A percentile compares a stretch with the other conserved stretches of the same genome.
Evolutionary conservation across 371 early-diverging fungal species (phyloP).

Genomic region (Rhizopus stolonifer): DNA sequence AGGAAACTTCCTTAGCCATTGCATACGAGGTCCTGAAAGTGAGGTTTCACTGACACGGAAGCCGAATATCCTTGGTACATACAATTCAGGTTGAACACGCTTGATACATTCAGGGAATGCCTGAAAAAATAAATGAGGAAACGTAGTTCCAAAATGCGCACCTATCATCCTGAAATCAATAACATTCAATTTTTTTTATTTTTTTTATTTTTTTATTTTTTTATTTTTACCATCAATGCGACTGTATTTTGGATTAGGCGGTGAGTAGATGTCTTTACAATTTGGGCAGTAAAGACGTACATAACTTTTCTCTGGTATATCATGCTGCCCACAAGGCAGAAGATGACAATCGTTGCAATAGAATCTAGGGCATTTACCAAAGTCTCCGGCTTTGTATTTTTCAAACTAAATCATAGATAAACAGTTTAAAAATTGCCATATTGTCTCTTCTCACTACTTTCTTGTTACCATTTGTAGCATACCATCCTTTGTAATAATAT

Average conservation of each 20-base stretch:
- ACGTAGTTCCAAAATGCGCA: slow-evolving; percentile 94
- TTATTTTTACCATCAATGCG: slow-evolving; percentile 71
- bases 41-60: slow-evolving; percentile 68
- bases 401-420: slow-evolving; percentile 58
- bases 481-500: slow-evolving; percentile 74
- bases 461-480: slow-evolving; percentile 68
- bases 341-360: slow-evolving; percentile 71
- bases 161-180: slow-evolving; percentile 41
- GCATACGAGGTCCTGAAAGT: slow-evolving; percentile 68
- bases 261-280: slow-evolving; percentile 86
- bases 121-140: slow-evolving; percentile 90
- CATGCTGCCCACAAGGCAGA: slow-evolving; percentile 83
- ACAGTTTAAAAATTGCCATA: no score
- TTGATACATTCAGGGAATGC: slow-evolving; percentile 76
- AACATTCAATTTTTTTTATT: not conserved
- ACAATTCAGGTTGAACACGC: slow-evolving; percentile 42
- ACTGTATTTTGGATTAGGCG: slow-evolving; percentile 67
- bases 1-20: slow-evolving; percentile 69
- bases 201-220: not conserved
- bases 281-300: slow-evolving; percentile 81
- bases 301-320: slow-evolving; percentile 57
- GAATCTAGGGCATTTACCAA: slow-evolving; percentile 83
- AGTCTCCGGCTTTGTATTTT: slow-evolving; percentile 72
- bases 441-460: no score
- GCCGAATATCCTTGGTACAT: slow-evolving; percentile 79